Percentiles rank a stretch among this genome's conserved stretches.
Conservation (phyloP, 192 early-diverging fungal genomes). For the Chytriomyces sp. region DNA sequence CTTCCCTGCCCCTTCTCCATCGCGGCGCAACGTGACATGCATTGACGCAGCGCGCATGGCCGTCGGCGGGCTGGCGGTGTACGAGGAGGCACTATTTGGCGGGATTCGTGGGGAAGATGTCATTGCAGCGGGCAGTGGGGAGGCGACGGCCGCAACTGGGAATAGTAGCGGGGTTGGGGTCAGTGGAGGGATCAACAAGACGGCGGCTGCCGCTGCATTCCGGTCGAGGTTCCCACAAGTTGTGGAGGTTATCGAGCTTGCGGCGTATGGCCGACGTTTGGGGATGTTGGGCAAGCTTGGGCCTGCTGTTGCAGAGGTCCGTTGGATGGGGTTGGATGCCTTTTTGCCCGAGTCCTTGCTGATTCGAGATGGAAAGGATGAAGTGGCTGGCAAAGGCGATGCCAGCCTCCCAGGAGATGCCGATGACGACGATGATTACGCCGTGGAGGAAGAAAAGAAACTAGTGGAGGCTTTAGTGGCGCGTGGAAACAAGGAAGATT, state of each 20-base stretch:
- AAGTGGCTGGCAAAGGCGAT: no score
- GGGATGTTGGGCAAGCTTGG: neutral
- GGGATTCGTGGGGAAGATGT: no score
- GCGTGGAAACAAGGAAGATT: neutral
- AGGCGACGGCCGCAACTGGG: neutral
- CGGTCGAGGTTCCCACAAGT: constrained; percentile 20
- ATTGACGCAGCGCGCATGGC: constrained; percentile 18
- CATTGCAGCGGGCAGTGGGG: neutral
- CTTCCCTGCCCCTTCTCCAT: constrained; percentile 1
- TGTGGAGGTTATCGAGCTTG: constrained; percentile 24
- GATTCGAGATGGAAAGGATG: no score
- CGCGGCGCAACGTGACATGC: constrained; percentile 6
- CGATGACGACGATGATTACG: neutral
- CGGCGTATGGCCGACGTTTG: constrained; percentile 5
- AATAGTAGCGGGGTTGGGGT: neutral
- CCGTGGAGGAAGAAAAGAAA: neutral
- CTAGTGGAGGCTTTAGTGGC: neutral
- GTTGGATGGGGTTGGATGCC: constrained; percentile 24
- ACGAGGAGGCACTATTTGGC: no score
- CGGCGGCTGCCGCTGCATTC: constrained; percentile 1
- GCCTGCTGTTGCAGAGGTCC: constrained; percentile 19
- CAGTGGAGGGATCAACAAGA: neutral
- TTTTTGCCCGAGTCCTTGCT: neutral
- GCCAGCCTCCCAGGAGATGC: neutral
- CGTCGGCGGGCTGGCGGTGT: constrained; percentile 5